Conservation (phyloP, 116 monocot species). For the Cymodocea nodosa region DNA sequence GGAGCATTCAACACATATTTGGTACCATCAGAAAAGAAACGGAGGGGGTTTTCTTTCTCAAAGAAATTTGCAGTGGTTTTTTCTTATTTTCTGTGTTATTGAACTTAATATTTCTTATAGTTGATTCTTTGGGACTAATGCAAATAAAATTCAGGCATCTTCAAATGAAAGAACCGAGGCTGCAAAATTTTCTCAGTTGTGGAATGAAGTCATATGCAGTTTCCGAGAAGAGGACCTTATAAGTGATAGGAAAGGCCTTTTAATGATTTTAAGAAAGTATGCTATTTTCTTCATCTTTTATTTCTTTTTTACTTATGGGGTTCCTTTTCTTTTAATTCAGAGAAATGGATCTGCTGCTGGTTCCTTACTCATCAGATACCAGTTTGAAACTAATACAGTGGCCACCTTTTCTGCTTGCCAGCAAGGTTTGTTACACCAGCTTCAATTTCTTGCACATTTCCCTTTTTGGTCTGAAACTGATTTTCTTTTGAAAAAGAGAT, state of each 20-base stretch:
- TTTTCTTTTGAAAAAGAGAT: background rate
- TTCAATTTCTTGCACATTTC: background rate
- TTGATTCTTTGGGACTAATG: constrained; percentile 1
- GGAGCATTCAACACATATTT: constrained; percentile 70
- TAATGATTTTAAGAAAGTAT: background rate
- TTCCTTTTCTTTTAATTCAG: constrained; percentile 33
- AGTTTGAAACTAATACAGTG: constrained; percentile 89
- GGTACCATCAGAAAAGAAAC: constrained; percentile 65
- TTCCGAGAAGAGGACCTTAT: constrained; percentile 96
- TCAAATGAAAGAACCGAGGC: constrained; percentile 84
- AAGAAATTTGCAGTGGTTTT: constrained; percentile 47
- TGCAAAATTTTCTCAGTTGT: constrained; percentile 95
- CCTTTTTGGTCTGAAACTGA: background rate
- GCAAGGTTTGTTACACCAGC: constrained; percentile 62
- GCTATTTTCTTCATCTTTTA: background rate
- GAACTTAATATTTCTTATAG: background rate
- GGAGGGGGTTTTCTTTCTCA: constrained; percentile 56
- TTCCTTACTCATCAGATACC: constrained; percentile 94
- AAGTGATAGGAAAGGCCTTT: constrained; percentile 70
- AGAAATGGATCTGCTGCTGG: constrained; percentile 92
- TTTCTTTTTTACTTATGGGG: background rate
- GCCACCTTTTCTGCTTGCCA: constrained; percentile 98
- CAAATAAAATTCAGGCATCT: constrained; percentile 39
- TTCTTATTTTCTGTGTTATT: background rate
- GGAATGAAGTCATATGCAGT: constrained; percentile 98